Percentiles rank a stretch among this genome's conserved stretches.
Evolutionary conservation across 164 flowering plant genomes (phyloP).

Genomic region (Tetracentron sinense): DNA sequence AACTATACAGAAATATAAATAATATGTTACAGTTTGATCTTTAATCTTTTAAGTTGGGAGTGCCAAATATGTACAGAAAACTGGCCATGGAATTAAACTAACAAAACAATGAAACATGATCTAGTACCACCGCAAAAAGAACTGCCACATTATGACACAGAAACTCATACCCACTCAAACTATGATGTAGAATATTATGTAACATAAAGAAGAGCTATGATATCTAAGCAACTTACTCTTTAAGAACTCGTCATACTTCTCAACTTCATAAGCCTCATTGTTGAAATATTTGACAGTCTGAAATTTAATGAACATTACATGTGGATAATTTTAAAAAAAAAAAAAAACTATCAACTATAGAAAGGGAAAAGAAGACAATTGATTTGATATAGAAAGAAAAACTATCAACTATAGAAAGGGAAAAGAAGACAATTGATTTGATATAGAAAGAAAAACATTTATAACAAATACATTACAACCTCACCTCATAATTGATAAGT

Average conservation of each 20-base stretch:
- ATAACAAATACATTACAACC: neutral
- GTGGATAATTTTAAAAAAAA: too few species aligned
- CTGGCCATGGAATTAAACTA: neutral
- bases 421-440: neutral
- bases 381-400: too few species aligned
- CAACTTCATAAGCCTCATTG: conserved; percentile 82
- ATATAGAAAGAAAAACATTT: conserved; percentile 8
- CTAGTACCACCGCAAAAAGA: neutral
- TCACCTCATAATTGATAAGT: conserved; percentile 93
- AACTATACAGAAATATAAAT: neutral
- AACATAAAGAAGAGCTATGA: neutral
- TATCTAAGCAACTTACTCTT: conserved; percentile 60
- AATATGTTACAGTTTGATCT: neutral
- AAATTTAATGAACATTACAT: conserved; percentile 2
- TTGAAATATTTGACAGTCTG: conserved; percentile 99
- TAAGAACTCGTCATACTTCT: conserved; percentile 77
- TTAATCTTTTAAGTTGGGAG: neutral
- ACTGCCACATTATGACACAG: neutral
- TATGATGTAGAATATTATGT: neutral
- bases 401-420: conserved; percentile 3
- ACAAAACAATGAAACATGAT: neutral
- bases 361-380: neutral
- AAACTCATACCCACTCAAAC: neutral
- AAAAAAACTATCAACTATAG: neutral
- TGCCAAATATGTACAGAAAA: neutral